Conservation (phyloP, 805 yeast genomes). For the Vanderwaltozyma polyspora region DNA sequence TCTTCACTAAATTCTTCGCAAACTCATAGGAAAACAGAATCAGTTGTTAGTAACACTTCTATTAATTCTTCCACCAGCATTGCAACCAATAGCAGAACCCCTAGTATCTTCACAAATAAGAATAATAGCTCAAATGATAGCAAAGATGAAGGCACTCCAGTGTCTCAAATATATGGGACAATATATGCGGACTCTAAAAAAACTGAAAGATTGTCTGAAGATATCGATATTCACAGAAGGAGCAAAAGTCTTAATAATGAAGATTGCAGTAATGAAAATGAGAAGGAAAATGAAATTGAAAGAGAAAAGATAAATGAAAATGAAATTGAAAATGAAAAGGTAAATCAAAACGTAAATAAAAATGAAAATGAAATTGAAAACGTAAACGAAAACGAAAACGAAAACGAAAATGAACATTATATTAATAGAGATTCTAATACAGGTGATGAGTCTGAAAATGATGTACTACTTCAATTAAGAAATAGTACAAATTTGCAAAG, state of each 20-base stretch:
- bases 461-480: conserved; percentile 69
- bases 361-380: not conserved
- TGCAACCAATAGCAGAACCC: not conserved
- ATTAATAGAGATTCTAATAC: not conserved
- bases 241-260: not conserved
- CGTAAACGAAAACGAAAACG: not conserved
- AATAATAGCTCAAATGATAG: not conserved
- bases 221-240: not conserved
- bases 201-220: not conserved
- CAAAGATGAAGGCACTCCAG: not conserved
- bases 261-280: not conserved
- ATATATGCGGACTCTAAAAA: too few relatives aligned
- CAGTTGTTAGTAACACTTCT: conserved; percentile 4
- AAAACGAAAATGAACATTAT: not conserved
- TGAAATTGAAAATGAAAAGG: not conserved
- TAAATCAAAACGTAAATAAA: too few relatives aligned
- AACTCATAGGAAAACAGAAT: conserved; percentile 3
- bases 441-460: conserved; percentile 23
- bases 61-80: not conserved
- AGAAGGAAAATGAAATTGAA: not conserved
- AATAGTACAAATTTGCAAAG: conserved; percentile 76
- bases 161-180: too few relatives aligned
- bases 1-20: not conserved
- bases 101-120: not conserved
- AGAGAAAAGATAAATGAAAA: not conserved